Evolutionary conservation across 371 early-diverging fungal genomes (phyloP).

Genomic region (Capillidium rhysosporum): DNA sequence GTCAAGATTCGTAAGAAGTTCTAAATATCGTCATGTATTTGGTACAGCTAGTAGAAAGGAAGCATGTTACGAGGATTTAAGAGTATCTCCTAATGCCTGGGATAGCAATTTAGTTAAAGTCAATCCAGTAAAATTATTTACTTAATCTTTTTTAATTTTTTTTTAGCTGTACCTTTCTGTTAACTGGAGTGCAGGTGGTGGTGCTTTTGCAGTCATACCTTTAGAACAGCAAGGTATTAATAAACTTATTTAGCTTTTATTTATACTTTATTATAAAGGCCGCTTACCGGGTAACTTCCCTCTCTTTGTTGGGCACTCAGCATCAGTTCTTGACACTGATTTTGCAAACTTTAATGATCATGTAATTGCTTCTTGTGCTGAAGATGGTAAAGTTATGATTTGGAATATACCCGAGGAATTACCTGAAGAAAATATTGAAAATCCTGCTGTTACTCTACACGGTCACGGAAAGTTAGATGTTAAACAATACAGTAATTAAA

Average conservation of each 20-base stretch:
- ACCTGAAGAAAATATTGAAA: constrained; percentile 39
- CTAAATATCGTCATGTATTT: constrained; percentile 84
- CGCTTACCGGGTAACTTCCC: constrained; percentile 74
- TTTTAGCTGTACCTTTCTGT: constrained; percentile 62
- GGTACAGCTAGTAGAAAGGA: constrained; percentile 83
- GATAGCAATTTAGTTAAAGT: constrained; percentile 89
- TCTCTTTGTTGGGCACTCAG: constrained; percentile 78
- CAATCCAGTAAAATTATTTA: constrained; percentile 46
- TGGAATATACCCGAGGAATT: constrained; percentile 80
- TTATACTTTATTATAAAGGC: constrained; percentile 18
- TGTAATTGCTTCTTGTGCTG: constrained; percentile 73
- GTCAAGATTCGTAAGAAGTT: constrained; percentile 59
- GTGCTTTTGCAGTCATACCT: constrained; percentile 89
- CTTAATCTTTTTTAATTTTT: neutral
- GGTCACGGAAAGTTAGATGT: constrained; percentile 37
- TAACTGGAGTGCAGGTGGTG: constrained; percentile 92
- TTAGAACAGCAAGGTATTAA: constrained; percentile 43
- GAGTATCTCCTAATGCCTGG: constrained; percentile 82
- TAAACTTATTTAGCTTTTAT: neutral
- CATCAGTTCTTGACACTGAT: constrained; percentile 89
- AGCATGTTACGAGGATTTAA: constrained; percentile 82
- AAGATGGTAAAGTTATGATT: constrained; percentile 89
- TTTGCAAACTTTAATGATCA: constrained; percentile 95
- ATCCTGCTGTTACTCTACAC: constrained; percentile 33
- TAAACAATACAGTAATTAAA: neutral